Percentiles rank a stretch among this genome's conserved stretches.
These are phyloP conservation scores for Pseudogymnoascus sp. DNA, from an alignment of 2,329 filamentous ascomycete genomes.

Conservation along the genomic window DNA sequence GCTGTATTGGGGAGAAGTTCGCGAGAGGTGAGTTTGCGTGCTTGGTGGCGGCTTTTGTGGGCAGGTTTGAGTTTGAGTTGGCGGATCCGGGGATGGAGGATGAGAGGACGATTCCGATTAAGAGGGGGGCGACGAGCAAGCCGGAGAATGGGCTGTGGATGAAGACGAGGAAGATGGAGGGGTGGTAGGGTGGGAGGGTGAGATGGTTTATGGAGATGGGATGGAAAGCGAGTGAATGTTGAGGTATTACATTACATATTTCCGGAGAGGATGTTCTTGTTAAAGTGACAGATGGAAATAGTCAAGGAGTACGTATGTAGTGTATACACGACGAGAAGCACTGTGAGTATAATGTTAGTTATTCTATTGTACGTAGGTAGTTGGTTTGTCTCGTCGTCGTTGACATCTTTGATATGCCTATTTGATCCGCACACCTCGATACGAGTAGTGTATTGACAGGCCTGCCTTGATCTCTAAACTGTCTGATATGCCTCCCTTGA, in stretches of 20 bases:
- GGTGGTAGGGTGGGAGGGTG: conserved; percentile 43
- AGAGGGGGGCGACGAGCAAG: conserved; percentile 61
- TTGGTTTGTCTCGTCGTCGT: not conserved
- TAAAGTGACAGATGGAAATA: not conserved
- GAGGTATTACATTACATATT: not conserved
- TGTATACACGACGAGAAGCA: not conserved
- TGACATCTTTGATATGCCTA: not conserved
- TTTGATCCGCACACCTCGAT: not conserved
- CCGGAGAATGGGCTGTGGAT: conserved; percentile 67
- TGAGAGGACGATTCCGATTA: conserved; percentile 58
- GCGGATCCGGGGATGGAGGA: conserved; percentile 36
- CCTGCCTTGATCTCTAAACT: not conserved
- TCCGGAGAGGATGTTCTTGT: not conserved
- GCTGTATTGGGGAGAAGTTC: conserved; percentile 77
- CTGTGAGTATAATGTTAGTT: not conserved
- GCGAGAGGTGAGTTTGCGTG: conserved; percentile 80
- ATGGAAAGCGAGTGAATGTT: not conserved
- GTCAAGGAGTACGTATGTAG: not conserved
- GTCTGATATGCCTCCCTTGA: too few relatives aligned
- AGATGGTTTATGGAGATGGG: not conserved
- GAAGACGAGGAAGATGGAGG: conserved; percentile 56
- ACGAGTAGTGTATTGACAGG: not conserved
- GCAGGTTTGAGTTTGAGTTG: conserved; percentile 60
- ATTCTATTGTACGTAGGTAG: not conserved
- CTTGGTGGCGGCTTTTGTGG: conserved; percentile 68